Percentiles rank a stretch among this genome's conserved stretches.
Conservation (phyloP, 148 eudicot genomes). For the Polygonum aviculare region DNA sequence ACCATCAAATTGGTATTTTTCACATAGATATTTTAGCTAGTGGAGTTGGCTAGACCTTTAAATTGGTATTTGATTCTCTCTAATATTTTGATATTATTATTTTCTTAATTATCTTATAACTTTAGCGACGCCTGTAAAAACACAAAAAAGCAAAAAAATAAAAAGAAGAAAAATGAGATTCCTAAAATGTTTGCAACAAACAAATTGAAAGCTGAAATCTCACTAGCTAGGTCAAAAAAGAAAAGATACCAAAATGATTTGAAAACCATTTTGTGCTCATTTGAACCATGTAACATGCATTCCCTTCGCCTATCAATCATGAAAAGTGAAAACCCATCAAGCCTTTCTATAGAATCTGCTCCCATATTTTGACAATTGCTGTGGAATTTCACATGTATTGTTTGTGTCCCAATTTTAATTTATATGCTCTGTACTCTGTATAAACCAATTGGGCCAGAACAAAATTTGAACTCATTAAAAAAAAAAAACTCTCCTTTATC, state of each 20-base stretch:
- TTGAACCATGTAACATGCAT: neutral
- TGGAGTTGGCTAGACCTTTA: neutral
- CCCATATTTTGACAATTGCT: neutral
- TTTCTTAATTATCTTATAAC: neutral
- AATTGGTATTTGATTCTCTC: constrained; percentile 3
- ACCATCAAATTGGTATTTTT: neutral
- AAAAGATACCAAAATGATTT: neutral
- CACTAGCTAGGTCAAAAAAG: neutral
- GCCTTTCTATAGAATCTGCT: neutral
- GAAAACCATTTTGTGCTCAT: neutral
- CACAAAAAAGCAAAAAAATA: too few species aligned
- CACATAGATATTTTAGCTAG: neutral
- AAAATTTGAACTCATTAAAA: too few species aligned
- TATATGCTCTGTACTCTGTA: too few species aligned
- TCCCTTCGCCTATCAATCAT: neutral
- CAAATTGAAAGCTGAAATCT: neutral
- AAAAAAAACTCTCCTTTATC: too few species aligned
- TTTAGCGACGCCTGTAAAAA: neutral
- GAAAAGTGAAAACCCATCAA: neutral
- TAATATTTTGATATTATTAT: neutral
- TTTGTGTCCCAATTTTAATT: too few species aligned
- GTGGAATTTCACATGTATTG: too few species aligned
- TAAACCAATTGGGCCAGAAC: too few species aligned
- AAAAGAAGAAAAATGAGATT: neutral
- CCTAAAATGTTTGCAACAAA: neutral